Base-by-base conservation (phyloP, 495 filamentous ascomycete genomes). In the Aspergillus incahuasiensis region DNA sequence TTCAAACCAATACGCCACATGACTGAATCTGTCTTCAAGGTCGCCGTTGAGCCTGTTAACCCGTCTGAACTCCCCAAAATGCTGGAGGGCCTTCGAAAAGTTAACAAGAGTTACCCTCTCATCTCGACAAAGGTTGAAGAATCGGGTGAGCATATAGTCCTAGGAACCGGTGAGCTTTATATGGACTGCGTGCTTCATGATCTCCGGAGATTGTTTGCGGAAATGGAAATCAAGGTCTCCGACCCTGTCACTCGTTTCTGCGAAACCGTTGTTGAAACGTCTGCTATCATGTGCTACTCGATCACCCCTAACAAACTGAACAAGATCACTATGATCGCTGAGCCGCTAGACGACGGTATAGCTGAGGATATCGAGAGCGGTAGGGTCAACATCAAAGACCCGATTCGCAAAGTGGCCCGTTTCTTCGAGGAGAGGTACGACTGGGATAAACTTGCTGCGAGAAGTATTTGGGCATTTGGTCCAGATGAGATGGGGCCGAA, bases 171-270 rank as follows among this genome's bases (percentile, higher is more conserved):
- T 34, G 94, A 98, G 66, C 79, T 98, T 6, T 97, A 97, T 74
- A 97, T 98, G 91, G 94, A 98, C 72, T 97, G 92, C 65, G 94
- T 97, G 25, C 83, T 98, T 32, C 91, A 98, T 70, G 94, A 98
- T 67, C 81, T 98, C 13, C 90, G 94, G 46, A 81, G 85, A 22
- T 76, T 97, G 19, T 98, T 96, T 69, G 91, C 92, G n/a, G 91
- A 97, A 65, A 98, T 98, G 94, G 95, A 98, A 65, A 83, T 97
- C 71, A 96, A 96, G 73, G 90, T 98, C 44, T 98, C 94, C 9
- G 94, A 98, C 65, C 94, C 94, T 5, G 95, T 97, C 18, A 97
- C 95, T 21, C 83, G 94, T 25, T 98, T 98, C 78, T 95, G 90
- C 71, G 94, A 98, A 74, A 98, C 94, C 3, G 91, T 96, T n/a